Base-by-base conservation (phyloP, 2,329 filamentous ascomycete species). In the Cercospora sp. region DNA sequence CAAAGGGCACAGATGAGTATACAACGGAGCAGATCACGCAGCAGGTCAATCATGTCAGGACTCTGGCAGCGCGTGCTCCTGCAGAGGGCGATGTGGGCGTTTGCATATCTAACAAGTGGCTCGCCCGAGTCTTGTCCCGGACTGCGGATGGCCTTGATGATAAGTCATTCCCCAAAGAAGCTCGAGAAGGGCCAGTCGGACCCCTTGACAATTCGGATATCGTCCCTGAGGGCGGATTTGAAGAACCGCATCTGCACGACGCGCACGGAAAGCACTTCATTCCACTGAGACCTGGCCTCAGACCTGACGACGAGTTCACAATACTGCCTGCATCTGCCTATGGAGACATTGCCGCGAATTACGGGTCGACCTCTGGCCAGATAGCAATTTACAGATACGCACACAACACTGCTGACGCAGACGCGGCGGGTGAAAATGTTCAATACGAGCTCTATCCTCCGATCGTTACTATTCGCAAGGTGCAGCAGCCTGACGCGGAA, bases 141-240 rank as follows among this genome's bases (percentile, higher is more conserved):
- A 87, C 87, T 60, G 84, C 86, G 8, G 86, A 88, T n/a, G 79
- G 83, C 16, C 85, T 86, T 66, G 80, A 84, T 62, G 84, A 83
- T 20, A 83, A 85, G 69, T 85, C 87, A 62, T 82, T 81, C 45
- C 82, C 85, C 68, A 91, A 91, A 70, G 81, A 84, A n/a, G 85
- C 86, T 9, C 77, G 84, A 10, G 85, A 89, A 67, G 87, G 86
- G 6, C 85, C 88, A 4, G 86, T 95, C 65, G 93, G 93, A 1
- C 91, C 92, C 0, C 87, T 98, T 33, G 93, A 97, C 82, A 97
- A 97, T 77, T 89, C 91, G 0, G 91, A 94, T 76, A 89, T 97
- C 68, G 88, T 94, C 62, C 67, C 71, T 8, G 64, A 70, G n/a
- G 75, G 73, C 59, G 79, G 68, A 3, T 79, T 77, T 63, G 60